Conservation (phyloP, 2,329 filamentous ascomycete species). For the Dactylonectria estremocensis region DNA sequence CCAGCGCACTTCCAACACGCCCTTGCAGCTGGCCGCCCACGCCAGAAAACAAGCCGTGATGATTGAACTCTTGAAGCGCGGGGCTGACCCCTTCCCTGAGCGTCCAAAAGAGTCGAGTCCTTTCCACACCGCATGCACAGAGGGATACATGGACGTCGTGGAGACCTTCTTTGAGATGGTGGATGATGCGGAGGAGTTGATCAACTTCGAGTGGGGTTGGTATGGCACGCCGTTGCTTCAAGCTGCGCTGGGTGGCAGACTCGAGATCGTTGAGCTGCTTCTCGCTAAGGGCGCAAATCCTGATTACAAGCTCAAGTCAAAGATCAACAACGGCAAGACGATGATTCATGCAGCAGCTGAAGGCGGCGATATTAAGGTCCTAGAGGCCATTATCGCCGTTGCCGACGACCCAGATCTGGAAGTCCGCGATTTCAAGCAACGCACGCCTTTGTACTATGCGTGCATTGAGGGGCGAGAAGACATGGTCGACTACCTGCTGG, state of each 20-base stretch:
- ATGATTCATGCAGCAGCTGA: slow-evolving; percentile 36
- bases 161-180: slow-evolving; percentile 31
- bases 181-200: slow-evolving; percentile 24
- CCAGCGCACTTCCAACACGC: slow-evolving; percentile 22
- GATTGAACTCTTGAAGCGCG: slow-evolving; percentile 38
- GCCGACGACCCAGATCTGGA: slow-evolving; percentile 27
- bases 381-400: slow-evolving; percentile 27
- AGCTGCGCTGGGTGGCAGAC: slow-evolving; percentile 27
- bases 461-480: slow-evolving; percentile 30
- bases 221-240: slow-evolving; percentile 31
- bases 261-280: slow-evolving; percentile 29
- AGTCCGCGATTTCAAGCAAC: slow-evolving; percentile 22
- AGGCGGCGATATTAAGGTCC: slow-evolving; percentile 32
- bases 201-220: slow-evolving; percentile 40
- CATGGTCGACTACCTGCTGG: slow-evolving; percentile 37
- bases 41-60: slow-evolving; percentile 15
- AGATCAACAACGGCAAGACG: slow-evolving; percentile 27
- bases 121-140: slow-evolving; percentile 33
- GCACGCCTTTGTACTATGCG: slow-evolving; percentile 37
- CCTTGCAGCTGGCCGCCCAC: slow-evolving; percentile 29
- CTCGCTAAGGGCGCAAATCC: slow-evolving; percentile 33
- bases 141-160: slow-evolving; percentile 29
- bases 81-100: slow-evolving; percentile 28
- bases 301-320: slow-evolving; percentile 31
- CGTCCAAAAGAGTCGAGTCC: slow-evolving; percentile 23